Evolutionary conservation across 108 stramenopile genomes (phyloP).

Genomic region (Cyclotella choctawhatcheeana): DNA sequence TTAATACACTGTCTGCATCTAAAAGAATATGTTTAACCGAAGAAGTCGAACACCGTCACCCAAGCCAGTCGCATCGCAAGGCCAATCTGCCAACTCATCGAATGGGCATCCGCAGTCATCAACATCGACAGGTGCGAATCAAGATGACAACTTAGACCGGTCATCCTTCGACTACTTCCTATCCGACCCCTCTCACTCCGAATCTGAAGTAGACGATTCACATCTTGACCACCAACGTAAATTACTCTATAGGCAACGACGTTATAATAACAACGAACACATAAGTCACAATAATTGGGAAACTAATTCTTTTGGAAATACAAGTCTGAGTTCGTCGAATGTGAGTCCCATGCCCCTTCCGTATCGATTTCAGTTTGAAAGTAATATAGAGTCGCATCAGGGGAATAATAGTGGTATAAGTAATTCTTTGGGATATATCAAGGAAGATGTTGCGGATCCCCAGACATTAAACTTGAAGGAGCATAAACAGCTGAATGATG

Average conservation of each 20-base stretch:
- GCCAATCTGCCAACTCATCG: no score
- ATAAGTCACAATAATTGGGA: neutral
- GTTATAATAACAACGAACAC: neutral
- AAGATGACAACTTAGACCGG: no score
- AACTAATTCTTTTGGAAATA: slow-evolving; percentile 13
- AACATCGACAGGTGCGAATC: no score
- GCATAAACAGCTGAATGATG: neutral
- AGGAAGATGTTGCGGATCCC: neutral
- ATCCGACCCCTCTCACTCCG: slow-evolving; percentile 19
- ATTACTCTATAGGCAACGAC: slow-evolving; percentile 19
- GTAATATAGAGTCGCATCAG: neutral
- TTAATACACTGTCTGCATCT: no score
- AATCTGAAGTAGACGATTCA: slow-evolving; percentile 2
- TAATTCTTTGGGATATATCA: neutral
- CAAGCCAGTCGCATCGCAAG: no score
- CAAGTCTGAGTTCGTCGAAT: slow-evolving; percentile 21
- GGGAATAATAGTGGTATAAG: neutral
- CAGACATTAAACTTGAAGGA: neutral
- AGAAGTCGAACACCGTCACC: no score
- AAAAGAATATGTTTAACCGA: no score
- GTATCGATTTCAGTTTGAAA: slow-evolving; percentile 25
- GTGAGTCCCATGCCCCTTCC: slow-evolving; percentile 29
- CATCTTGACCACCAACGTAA: slow-evolving; percentile 18
- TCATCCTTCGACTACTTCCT: slow-evolving; percentile 20
- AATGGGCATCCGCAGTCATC: no score